Evolutionary conservation across 768 basidiomycete species (phyloP), one percentile per base, ranked within the genome.

Genomic region (Pulveroboletus sp.): DNA sequence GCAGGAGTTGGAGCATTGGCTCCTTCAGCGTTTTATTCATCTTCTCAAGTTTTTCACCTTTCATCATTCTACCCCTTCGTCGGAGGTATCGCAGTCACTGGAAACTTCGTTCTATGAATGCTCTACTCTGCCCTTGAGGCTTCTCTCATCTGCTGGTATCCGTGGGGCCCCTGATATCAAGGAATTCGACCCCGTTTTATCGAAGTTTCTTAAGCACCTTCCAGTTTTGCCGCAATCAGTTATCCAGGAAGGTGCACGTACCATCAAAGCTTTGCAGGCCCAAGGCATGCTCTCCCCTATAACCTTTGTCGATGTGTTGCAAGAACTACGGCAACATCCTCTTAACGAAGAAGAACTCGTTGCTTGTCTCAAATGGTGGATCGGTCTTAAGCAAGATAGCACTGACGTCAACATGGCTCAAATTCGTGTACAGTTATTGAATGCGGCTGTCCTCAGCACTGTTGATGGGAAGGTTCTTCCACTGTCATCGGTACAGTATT

Each of bases 321-420:
- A 75, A 35, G 89, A 95, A 62, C 74, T 99, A 14, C 77, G 79
- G 11, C 67, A 75, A 6, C 74, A 88, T 14, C 85, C 93, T 5
- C 74, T 99, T 24, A 63, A 66, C 5, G 80, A 89, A 61, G 69
- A 73, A 6, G 90, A 97, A 61, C 84, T 88, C 69, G 64, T 85
- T n/a, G 83, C 82, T 3, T 93, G 89, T 66, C 71, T 97, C 54
- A 80, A 81, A 50, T 98, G 96, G 95, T 93, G 93, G 89, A 73
- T 77, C 27, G 52, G 58, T 17, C 63, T 80, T 14, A 71, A 68
- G 48, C 69, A 61, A 59, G 70, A 71, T 24, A 64, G 62, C 35
- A 65, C 58, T 33, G 56, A 62, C 13, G 43, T 69, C 13, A 67
- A 74, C n/a, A 67, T 79, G 42, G 53, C 69, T 13, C 70, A 73